Percentiles rank a stretch among this genome's conserved stretches.
phyloP scores from a whole-genome alignment of 352 stramenopile genomes.

The Ophiocytium majus region DNA sequence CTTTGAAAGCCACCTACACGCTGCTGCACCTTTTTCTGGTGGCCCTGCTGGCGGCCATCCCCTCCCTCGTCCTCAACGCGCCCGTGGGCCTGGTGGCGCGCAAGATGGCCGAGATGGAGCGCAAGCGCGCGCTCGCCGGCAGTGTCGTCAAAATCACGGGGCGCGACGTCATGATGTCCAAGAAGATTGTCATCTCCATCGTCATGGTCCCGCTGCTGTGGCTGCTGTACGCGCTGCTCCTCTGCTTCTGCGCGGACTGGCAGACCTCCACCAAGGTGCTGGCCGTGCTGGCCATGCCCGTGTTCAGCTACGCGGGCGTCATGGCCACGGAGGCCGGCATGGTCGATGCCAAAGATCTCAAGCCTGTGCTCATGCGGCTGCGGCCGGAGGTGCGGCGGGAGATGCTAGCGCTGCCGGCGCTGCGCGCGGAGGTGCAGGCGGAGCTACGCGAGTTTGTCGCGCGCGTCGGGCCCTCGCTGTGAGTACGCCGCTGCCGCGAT shows the following conservation, averaged over 20 bases:
- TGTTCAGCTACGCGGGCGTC: slow-evolving; percentile 63
- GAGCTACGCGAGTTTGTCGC: slow-evolving; percentile 56
- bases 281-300: slow-evolving; percentile 41
- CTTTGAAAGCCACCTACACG: slow-evolving; percentile 77
- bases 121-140: slow-evolving; percentile 71
- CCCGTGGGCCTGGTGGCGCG: slow-evolving; percentile 78
- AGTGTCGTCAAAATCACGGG: slow-evolving; percentile 85
- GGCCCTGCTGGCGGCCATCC: slow-evolving; percentile 79
- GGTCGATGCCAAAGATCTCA: slow-evolving; percentile 74
- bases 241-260: slow-evolving; percentile 40
- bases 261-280: slow-evolving; percentile 47
- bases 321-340: slow-evolving; percentile 72
- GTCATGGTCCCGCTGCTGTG: slow-evolving; percentile 80
- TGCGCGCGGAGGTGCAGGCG: slow-evolving; percentile 45
- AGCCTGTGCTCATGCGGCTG: slow-evolving; percentile 69
- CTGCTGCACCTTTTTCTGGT: slow-evolving; percentile 72
- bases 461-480: slow-evolving; percentile 55
- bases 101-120: slow-evolving; percentile 73
- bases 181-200: slow-evolving; percentile 88
- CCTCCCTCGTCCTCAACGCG: slow-evolving; percentile 81
- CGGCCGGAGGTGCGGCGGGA: slow-evolving; percentile 62
- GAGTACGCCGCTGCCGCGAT: no score
- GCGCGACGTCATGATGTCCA: slow-evolving; percentile 80
- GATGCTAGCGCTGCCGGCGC: slow-evolving; percentile 48
- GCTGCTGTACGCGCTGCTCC: slow-evolving; percentile 74